A percentile compares a stretch with the other conserved stretches of the same genome.
Evolutionary conservation across 2,329 filamentous ascomycete genomes (phyloP).

Genomic region (Alternaria tenuissima): DNA sequence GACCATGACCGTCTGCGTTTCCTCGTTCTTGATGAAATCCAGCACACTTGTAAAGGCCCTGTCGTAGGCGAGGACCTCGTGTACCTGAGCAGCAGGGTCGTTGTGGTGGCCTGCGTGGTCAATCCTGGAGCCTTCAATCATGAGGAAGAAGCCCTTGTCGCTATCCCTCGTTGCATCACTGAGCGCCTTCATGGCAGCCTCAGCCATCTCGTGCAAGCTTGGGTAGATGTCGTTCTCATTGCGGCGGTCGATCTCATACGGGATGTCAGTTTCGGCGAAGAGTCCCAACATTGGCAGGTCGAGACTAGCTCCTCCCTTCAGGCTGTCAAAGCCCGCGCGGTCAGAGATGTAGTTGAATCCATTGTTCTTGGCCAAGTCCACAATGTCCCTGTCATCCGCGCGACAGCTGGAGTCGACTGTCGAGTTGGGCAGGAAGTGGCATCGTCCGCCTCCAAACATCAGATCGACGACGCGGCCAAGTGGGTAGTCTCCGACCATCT

Average conservation of each 20-base stretch:
- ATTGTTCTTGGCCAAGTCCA: conserved; percentile 75
- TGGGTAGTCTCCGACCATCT: conserved; percentile 88
- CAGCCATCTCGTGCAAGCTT: conserved; percentile 89
- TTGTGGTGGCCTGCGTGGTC: conserved; percentile 84
- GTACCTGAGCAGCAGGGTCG: conserved; percentile 65
- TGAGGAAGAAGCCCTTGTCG: conserved; percentile 95
- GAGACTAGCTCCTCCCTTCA: conserved; percentile 71
- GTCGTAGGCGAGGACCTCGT: conserved; percentile 96
- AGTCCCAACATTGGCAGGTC: conserved; percentile 86
- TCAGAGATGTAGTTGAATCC: conserved; percentile 82
- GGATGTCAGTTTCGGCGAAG: conserved; percentile 82
- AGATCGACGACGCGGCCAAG: conserved; percentile 89
- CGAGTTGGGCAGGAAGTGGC: conserved; percentile 88
- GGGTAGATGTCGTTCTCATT: conserved; percentile 83
- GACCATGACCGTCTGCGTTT: conserved; percentile 80
- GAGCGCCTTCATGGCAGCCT: conserved; percentile 79
- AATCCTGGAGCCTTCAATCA: conserved; percentile 97
- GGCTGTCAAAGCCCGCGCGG: conserved; percentile 76
- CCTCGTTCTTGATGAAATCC: conserved; percentile 80
- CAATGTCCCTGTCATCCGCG: conserved; percentile 77
- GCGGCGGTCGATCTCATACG: conserved; percentile 90
- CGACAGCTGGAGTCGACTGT: conserved; percentile 80
- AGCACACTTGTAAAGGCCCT: conserved; percentile 81
- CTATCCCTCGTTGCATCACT: conserved; percentile 81
- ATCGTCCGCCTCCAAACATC: conserved; percentile 91